These are phyloP conservation scores for Quercus cerris DNA, from an alignment of 306 rosid species.

Conservation along the genomic window DNA sequence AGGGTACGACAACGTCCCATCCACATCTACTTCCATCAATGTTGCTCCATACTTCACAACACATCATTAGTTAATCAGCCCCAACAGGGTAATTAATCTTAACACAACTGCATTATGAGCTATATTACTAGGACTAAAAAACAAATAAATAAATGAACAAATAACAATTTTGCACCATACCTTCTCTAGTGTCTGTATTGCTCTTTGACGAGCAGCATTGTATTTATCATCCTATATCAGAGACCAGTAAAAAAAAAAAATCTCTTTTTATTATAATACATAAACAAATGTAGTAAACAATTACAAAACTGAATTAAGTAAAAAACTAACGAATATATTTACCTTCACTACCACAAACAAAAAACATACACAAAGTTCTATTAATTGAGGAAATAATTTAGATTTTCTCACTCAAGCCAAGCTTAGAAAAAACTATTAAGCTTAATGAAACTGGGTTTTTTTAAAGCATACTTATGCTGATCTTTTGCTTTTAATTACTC, in stretches of 20 bases:
- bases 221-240: slow-evolving; percentile 55
- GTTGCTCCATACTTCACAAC: slow-evolving; percentile 46
- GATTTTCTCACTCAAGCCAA: background rate
- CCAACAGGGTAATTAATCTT: background rate
- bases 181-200: slow-evolving; percentile 48
- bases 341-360: background rate
- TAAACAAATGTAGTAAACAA: background rate
- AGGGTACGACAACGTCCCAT: slow-evolving; percentile 45
- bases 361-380: background rate
- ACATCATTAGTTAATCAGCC: background rate
- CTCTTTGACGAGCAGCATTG: slow-evolving; percentile 52
- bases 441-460: background rate
- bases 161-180: slow-evolving; percentile 9
- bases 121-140: background rate
- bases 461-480: background rate
- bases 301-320: background rate
- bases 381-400: background rate
- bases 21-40: slow-evolving; percentile 44
- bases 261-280: background rate
- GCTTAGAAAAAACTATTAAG: background rate
- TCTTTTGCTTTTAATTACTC: background rate
- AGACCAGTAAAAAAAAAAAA: background rate
- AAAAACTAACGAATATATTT: background rate
- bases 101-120: background rate
- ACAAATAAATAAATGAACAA: background rate